These are phyloP conservation scores for Ascochyta rabiei DNA, from an alignment of 2,329 filamentous ascomycete genomes.

Conservation along the genomic window DNA sequence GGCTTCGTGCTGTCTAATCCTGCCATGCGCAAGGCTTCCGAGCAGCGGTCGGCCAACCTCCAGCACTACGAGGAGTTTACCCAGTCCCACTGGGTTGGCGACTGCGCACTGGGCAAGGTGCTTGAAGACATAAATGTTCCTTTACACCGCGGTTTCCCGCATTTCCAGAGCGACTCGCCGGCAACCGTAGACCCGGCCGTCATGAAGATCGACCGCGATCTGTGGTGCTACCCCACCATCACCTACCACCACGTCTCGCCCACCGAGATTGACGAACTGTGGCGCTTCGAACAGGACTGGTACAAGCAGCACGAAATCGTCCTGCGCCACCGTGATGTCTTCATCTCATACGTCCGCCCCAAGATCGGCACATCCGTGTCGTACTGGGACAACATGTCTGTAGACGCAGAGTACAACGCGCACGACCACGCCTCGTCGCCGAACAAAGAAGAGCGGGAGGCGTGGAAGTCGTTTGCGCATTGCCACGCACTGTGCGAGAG, in stretches of 20 bases:
- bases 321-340: slow-evolving; percentile 48
- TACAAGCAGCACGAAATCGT: slow-evolving; percentile 42
- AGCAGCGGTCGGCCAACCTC: slow-evolving; percentile 38
- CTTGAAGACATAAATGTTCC: slow-evolving; percentile 45
- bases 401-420: slow-evolving; percentile 44
- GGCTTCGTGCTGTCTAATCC: slow-evolving; percentile 53
- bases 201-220: slow-evolving; percentile 42
- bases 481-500: slow-evolving; percentile 44
- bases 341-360: slow-evolving; percentile 41
- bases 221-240: slow-evolving; percentile 54
- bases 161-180: slow-evolving; percentile 54
- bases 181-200: slow-evolving; percentile 49
- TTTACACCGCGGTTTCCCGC: slow-evolving; percentile 50
- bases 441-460: slow-evolving; percentile 38
- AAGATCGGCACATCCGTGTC: slow-evolving; percentile 31
- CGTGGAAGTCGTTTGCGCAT: slow-evolving; percentile 45
- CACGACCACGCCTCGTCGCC: slow-evolving; percentile 33
- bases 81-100: slow-evolving; percentile 47
- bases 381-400: slow-evolving; percentile 47
- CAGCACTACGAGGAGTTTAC: slow-evolving; percentile 47
- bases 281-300: slow-evolving; percentile 50
- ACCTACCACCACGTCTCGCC: slow-evolving; percentile 50
- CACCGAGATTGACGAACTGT: slow-evolving; percentile 46
- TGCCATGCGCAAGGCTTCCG: slow-evolving; percentile 46
- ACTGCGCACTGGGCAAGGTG: slow-evolving; percentile 47